These are phyloP conservation scores for Cyclotella atomus DNA, from an alignment of 108 stramenopile genomes.

Conservation along the genomic window DNA sequence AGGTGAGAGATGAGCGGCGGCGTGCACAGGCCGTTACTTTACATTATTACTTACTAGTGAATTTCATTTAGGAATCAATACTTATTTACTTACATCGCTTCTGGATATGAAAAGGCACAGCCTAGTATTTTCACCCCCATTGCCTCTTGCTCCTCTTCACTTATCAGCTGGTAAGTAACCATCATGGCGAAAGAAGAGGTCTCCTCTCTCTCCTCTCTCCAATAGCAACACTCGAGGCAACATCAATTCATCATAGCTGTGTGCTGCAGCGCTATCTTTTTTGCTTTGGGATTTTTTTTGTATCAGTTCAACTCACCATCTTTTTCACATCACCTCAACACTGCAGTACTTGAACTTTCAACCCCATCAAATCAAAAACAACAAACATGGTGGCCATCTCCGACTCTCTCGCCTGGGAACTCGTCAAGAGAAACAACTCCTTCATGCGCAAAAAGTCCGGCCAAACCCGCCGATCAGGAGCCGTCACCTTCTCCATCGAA, in stretches of 20 bases:
- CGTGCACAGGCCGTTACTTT: no score
- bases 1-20: background rate
- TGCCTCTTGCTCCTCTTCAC: no score
- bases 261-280: no score
- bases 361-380: background rate
- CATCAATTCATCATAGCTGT: no score
- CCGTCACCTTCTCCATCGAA: slow-evolving; percentile 85
- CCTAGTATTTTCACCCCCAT: no score
- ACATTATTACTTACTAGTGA: background rate
- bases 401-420: slow-evolving; percentile 91
- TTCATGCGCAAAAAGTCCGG: slow-evolving; percentile 95
- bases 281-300: no score
- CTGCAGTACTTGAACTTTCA: no score
- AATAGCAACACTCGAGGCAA: no score
- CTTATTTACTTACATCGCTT: background rate
- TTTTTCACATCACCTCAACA: no score
- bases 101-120: background rate
- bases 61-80: background rate
- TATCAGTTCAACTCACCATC: no score
- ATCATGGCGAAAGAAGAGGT: background rate
- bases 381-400: slow-evolving; percentile 82
- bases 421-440: slow-evolving; percentile 84
- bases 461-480: slow-evolving; percentile 85
- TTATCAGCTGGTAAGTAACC: background rate
- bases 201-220: no score